Conservation (phyloP, 495 filamentous ascomycete species). For the Penicillium cosmopolitanum region DNA sequence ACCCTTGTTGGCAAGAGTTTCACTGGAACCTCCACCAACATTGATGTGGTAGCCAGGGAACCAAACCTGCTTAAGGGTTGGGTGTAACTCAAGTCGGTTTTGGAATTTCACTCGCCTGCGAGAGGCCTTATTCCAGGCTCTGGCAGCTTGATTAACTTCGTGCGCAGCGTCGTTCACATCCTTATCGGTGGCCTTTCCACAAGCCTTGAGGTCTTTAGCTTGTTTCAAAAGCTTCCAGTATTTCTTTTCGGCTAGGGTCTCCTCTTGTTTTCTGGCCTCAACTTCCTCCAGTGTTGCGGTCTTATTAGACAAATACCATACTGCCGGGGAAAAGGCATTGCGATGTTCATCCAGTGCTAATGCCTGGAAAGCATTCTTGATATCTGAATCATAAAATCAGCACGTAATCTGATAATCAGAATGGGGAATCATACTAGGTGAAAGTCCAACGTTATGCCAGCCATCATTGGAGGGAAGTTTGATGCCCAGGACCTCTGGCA, state of each 20-base stretch:
- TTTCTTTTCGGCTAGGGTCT: not conserved
- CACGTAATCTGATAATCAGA: not conserved
- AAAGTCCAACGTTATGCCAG: conserved; percentile 26
- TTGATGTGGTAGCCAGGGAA: conserved; percentile 52
- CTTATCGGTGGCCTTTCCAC: conserved; percentile 16
- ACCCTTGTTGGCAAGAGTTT: conserved; percentile 15
- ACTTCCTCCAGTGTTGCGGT: conserved; percentile 20
- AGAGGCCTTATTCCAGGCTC: conserved; percentile 12
- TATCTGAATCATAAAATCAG: conserved; percentile 26
- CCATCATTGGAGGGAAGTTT: conserved; percentile 20
- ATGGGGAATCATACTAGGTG: conserved; percentile 18
- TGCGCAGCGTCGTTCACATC: conserved; percentile 16
- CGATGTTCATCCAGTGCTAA: conserved; percentile 61
- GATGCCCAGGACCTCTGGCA: conserved; percentile 27
- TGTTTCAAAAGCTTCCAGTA: conserved; percentile 10
- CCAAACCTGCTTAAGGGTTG: conserved; percentile 26
- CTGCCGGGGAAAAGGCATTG: conserved; percentile 53
- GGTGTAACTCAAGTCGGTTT: conserved; percentile 14
- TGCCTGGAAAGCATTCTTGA: conserved; percentile 64
- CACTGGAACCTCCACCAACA: conserved; percentile 40
- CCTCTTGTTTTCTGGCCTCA: conserved; percentile 6
- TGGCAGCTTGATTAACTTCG: conserved; percentile 13
- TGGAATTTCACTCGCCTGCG: conserved; percentile 17
- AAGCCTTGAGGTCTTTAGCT: conserved; percentile 16
- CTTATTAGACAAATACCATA: conserved; percentile 52